Percentiles rank a stretch among this genome's conserved stretches.
These are phyloP conservation scores for Dissophora ornata DNA, from an alignment of 192 early-diverging fungal genomes.

Conservation along the genomic window DNA sequence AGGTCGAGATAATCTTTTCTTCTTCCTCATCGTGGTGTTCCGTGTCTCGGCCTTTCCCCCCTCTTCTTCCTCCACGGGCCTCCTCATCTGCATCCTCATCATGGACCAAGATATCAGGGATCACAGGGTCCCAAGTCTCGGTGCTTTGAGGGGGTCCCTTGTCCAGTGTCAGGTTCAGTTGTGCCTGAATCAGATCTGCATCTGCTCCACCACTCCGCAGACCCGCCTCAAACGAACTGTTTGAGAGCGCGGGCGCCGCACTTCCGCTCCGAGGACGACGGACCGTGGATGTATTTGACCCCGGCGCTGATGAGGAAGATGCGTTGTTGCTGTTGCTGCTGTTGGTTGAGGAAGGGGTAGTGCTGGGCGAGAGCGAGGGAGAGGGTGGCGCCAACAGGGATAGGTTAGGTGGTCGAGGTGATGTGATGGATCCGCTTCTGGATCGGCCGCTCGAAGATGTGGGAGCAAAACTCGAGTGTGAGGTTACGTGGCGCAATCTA, in stretches of 20 bases:
- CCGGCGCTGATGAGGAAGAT: neutral
- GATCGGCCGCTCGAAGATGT: constrained; percentile 36
- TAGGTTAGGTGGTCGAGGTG: constrained; percentile 44
- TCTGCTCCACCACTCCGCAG: constrained; percentile 5
- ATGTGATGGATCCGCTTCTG: constrained; percentile 52
- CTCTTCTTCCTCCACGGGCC: too few relatives aligned
- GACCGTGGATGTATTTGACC: neutral
- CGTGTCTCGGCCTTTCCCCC: neutral
- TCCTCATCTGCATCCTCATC: constrained; percentile 32
- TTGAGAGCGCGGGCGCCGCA: constrained; percentile 27
- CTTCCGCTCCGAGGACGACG: constrained; percentile 43
- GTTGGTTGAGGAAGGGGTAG: constrained; percentile 1
- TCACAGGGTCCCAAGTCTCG: constrained; percentile 49
- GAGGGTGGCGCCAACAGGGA: constrained; percentile 29
- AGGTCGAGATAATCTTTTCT: constrained; percentile 48
- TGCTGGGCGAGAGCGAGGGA: constrained; percentile 9
- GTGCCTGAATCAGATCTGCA: constrained; percentile 22
- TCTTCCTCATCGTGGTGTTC: constrained; percentile 41
- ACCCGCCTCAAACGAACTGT: neutral
- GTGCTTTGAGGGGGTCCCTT: constrained; percentile 49
- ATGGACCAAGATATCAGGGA: constrained; percentile 48
- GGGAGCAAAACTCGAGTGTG: constrained; percentile 26
- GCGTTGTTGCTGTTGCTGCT: constrained; percentile 6
- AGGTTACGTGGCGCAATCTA: constrained; percentile 45
- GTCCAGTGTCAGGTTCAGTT: constrained; percentile 42